A percentile compares a stretch with the other conserved stretches of the same genome.
phyloP scores from a whole-genome alignment of 169 alveolate genomes.

The Miamiensis avidus region DNA sequence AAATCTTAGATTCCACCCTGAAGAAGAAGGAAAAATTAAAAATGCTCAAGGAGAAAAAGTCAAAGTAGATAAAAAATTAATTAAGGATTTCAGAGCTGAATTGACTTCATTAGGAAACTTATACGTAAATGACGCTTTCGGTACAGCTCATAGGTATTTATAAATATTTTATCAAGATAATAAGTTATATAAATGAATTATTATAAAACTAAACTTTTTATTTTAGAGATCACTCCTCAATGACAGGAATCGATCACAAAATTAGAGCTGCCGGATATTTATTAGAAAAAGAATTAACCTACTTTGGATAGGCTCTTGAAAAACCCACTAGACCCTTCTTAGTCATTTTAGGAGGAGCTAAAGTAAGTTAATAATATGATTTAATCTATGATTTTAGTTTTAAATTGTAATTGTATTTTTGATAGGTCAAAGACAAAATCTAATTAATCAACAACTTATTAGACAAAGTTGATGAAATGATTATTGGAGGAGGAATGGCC shows the following conservation, averaged over 20 bases:
- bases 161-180: too few relatives aligned
- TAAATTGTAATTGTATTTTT: too few relatives aligned
- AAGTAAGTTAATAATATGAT: too few relatives aligned
- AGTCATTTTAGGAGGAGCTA: conserved; percentile 98
- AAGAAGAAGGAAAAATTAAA: conserved; percentile 97
- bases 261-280: conserved; percentile 95
- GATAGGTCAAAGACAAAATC: conserved; percentile 96
- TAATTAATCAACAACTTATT: conserved; percentile 93
- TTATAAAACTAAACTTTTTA: too few relatives aligned
- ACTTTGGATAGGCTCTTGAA: conserved; percentile 95
- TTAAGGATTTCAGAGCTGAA: conserved; percentile 88
- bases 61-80: conserved; percentile 80
- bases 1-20: conserved; percentile 96
- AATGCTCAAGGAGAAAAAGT: conserved; percentile 92
- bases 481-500: conserved; percentile 99
- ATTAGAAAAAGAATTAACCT: conserved; percentile 95
- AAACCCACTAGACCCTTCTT: conserved; percentile 94
- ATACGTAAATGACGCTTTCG: conserved; percentile 98
- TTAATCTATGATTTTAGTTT: too few relatives aligned
- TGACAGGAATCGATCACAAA: conserved; percentile 93
- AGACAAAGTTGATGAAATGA: conserved; percentile 94
- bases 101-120: conserved; percentile 95
- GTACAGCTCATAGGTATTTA: conserved; percentile 92
- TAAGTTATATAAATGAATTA: too few relatives aligned
- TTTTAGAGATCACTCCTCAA: conserved; percentile 94